phyloP scores from a whole-genome alignment of 768 basidiomycete species.

The Podaxis sp. region DNA sequence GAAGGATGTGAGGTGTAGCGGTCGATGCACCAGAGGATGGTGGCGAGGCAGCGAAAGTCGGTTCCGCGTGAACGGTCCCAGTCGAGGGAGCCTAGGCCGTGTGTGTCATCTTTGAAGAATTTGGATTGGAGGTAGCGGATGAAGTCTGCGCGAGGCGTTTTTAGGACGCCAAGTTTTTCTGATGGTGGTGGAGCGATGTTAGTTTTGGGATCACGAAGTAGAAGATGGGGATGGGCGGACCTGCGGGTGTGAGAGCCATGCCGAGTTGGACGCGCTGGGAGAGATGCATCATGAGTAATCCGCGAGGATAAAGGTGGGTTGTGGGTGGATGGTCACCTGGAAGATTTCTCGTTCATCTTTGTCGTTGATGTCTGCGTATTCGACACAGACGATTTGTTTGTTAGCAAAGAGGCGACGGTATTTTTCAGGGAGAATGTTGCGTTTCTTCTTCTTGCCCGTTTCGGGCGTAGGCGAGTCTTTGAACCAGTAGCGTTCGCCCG shows the following conservation, averaged over 20 bases:
- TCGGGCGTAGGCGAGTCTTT: slow-evolving; percentile 27
- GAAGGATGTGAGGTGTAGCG: slow-evolving; percentile 25
- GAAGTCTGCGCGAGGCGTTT: slow-evolving; percentile 55
- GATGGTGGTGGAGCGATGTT: slow-evolving; percentile 6
- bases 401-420: slow-evolving; percentile 62
- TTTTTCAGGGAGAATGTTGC: slow-evolving; percentile 47
- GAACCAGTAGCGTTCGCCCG: slow-evolving; percentile 57
- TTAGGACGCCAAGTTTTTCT: slow-evolving; percentile 72
- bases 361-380: slow-evolving; percentile 62
- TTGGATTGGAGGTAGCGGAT: slow-evolving; percentile 53
- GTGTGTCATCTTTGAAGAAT: slow-evolving; percentile 40
- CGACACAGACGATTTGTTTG: slow-evolving; percentile 82
- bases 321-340: slow-evolving; percentile 44
- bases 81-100: slow-evolving; percentile 38
- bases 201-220: too few species aligned
- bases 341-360: slow-evolving; percentile 67
- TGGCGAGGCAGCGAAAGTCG: slow-evolving; percentile 60
- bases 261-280: slow-evolving; percentile 73
- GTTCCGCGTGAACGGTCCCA: slow-evolving; percentile 52
- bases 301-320: background rate
- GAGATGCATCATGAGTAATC: background rate
- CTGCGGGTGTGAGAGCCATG: slow-evolving; percentile 73
- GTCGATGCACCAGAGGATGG: slow-evolving; percentile 53
- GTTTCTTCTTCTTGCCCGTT: slow-evolving; percentile 20
- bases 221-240: slow-evolving; percentile 29